A percentile compares a stretch with the other conserved stretches of the same genome.
phyloP scores from a whole-genome alignment of 2,329 filamentous ascomycete species.

The Fusarium sp. region DNA sequence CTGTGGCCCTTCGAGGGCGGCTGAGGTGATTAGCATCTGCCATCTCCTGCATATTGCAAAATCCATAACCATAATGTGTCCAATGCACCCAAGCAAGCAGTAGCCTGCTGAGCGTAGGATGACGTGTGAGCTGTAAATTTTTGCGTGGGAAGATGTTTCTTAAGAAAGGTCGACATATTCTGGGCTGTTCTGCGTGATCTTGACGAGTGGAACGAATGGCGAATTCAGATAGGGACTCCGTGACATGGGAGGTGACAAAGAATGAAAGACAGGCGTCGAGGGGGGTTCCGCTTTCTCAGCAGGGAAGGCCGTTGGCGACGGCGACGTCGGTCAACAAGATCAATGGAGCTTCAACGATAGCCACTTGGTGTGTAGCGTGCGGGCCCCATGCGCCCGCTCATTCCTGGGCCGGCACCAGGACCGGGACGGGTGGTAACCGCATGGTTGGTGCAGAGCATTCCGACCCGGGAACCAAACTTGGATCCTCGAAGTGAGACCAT shows the following conservation, averaged over 20 bases:
- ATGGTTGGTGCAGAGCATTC: conserved; percentile 98
- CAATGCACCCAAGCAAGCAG: conserved; percentile 66
- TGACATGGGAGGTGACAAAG: conserved; percentile 44
- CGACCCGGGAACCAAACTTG: conserved; percentile 97
- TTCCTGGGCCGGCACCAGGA: conserved; percentile 78
- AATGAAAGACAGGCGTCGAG: conserved; percentile 35
- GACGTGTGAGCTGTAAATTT: conserved; percentile 67
- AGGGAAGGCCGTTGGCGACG: conserved; percentile 4
- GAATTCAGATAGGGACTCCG: conserved; percentile 45
- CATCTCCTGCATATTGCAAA: conserved; percentile 64
- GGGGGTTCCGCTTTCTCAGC: conserved; percentile 8
- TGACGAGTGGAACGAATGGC: conserved; percentile 49
- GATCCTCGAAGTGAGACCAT: conserved; percentile 99
- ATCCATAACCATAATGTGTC: conserved; percentile 72
- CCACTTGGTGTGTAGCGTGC: conserved; percentile 64
- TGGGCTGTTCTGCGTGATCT: conserved; percentile 54
- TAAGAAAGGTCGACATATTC: conserved; percentile 61
- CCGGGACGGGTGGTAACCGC: conserved; percentile 90
- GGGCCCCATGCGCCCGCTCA: conserved; percentile 68
- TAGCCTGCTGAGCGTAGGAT: conserved; percentile 68
- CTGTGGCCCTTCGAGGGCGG: conserved; percentile 27
- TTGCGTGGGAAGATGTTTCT: conserved; percentile 63
- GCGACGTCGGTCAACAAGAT: background rate
- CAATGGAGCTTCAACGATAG: conserved; percentile 62
- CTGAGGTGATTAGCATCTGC: conserved; percentile 47